phyloP scores from a whole-genome alignment of 139 green algal genomes.

The Closterium sp. region DNA sequence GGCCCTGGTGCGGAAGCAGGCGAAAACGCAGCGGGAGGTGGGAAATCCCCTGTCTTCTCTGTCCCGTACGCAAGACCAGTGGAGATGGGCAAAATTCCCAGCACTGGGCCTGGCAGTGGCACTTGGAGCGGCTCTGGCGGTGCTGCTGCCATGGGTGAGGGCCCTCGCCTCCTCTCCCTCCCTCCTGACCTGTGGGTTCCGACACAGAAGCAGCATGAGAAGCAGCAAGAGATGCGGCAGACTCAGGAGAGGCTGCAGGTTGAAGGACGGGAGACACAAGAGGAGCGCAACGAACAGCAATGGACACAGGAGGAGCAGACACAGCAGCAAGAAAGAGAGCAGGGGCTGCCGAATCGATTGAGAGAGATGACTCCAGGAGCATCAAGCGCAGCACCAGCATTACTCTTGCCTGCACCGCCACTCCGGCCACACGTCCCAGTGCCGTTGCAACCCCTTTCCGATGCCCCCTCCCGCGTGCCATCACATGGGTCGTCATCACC shows the following conservation, averaged over 20 bases:
- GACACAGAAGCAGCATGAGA: not conserved
- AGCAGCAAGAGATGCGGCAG: not conserved
- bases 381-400: too few relatives aligned
- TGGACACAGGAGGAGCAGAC: not conserved
- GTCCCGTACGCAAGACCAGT: not conserved
- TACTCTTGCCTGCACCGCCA: not conserved
- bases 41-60: not conserved
- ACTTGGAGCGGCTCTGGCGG: not conserved
- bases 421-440: too few relatives aligned
- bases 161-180: not conserved
- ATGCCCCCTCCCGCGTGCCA: not conserved
- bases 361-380: not conserved
- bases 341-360: not conserved
- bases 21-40: not conserved
- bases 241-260: not conserved
- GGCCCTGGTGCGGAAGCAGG: not conserved
- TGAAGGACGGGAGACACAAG: not conserved
- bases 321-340: not conserved
- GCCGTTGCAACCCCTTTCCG: not conserved
- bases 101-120: not conserved
- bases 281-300: too few relatives aligned
- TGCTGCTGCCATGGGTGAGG: not conserved
- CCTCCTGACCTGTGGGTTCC: not conserved
- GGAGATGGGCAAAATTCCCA: not conserved
- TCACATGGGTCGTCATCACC: not conserved